phyloP scores from a whole-genome alignment of 1,284 basidiomycete species.

The Malassezia psittaci region DNA sequence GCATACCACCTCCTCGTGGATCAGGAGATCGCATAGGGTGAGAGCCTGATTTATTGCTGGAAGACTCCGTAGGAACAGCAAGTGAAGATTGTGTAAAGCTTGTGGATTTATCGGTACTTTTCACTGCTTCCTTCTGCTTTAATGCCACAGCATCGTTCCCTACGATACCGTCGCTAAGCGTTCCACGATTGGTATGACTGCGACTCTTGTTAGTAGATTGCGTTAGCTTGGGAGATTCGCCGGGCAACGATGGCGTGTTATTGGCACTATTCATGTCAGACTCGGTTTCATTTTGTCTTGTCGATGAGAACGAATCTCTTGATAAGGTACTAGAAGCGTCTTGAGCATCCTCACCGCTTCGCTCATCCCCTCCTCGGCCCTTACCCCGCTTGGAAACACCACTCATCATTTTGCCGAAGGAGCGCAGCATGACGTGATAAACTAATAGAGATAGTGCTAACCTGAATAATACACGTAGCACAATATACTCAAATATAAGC shows the following conservation, averaged over 20 bases:
- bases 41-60: slow-evolving; percentile 16
- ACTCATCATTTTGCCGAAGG: slow-evolving; percentile 42
- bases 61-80: slow-evolving; percentile 16
- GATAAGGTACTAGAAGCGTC: neutral
- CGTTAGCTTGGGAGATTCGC: neutral
- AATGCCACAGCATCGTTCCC: neutral
- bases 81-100: slow-evolving; percentile 5
- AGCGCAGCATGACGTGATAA: slow-evolving; percentile 35
- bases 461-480: too few relatives aligned
- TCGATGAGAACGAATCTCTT: neutral
- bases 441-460: too few relatives aligned
- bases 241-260: neutral
- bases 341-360: neutral
- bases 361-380: slow-evolving; percentile 22
- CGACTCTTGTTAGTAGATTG: neutral
- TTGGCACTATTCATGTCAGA: neutral
- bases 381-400: slow-evolving; percentile 40
- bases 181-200: neutral
- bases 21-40: slow-evolving; percentile 27
- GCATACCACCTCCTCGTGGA: slow-evolving; percentile 19
- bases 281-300: neutral
- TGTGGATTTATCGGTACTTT: neutral
- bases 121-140: neutral
- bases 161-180: neutral
- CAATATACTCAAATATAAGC: neutral